A percentile compares a stretch with the other conserved stretches of the same genome.
phyloP scores from a whole-genome alignment of 441 rosid species.

The Populus trichocarpa region DNA sequence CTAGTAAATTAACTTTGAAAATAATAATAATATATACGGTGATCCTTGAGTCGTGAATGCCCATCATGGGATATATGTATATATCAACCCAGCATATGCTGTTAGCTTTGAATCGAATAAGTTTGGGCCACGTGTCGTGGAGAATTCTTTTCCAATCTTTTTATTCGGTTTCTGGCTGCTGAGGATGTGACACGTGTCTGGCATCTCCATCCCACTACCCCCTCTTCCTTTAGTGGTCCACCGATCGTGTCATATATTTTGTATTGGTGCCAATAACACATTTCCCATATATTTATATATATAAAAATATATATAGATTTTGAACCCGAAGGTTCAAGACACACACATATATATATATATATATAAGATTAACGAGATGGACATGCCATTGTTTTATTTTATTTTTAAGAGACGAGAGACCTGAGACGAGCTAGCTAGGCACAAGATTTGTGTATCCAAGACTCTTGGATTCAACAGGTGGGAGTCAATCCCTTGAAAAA shows the following conservation, averaged over 20 bases:
- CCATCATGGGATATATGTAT: background rate
- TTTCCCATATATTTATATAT: background rate
- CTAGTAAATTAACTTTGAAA: background rate
- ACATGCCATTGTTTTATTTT: background rate
- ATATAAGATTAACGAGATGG: background rate
- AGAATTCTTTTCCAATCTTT: background rate
- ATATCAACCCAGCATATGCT: slow-evolving; percentile 13
- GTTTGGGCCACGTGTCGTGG: background rate
- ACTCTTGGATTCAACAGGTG: background rate
- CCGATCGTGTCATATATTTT: slow-evolving; percentile 24
- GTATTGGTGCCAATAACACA: slow-evolving; percentile 2
- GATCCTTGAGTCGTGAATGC: background rate
- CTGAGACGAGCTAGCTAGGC: background rate
- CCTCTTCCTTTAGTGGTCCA: slow-evolving; percentile 6
- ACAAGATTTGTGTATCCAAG: background rate
- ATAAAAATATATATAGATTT: too few species aligned
- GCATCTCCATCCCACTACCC: background rate
- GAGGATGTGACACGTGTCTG: background rate
- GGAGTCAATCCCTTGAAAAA: background rate
- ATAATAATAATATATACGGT: background rate
- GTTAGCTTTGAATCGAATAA: slow-evolving; percentile 34
- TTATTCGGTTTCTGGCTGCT: slow-evolving; percentile 2
- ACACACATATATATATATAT: too few species aligned
- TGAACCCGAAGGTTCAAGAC: too few species aligned
- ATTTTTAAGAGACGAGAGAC: background rate